phyloP scores from a whole-genome alignment of 2,329 filamentous ascomycete genomes.

The Sphaerulina vaccinii region DNA sequence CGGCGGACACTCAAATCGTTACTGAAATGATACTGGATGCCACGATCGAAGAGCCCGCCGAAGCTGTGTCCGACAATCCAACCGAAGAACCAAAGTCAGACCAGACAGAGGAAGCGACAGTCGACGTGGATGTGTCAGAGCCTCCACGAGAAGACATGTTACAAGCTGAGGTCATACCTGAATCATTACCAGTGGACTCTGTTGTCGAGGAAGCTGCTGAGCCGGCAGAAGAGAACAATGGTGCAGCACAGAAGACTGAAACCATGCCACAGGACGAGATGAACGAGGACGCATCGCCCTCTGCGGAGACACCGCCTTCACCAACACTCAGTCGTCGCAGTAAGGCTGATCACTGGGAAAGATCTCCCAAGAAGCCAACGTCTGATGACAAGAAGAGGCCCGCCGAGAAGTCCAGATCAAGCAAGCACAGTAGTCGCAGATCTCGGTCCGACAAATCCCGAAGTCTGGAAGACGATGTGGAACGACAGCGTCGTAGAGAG shows the following conservation, averaged over 20 bases:
- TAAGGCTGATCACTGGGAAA: constrained; percentile 29
- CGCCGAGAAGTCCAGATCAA: constrained; percentile 21
- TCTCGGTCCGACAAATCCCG: constrained; percentile 22
- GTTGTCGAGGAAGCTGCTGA: not conserved
- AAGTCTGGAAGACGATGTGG: constrained; percentile 25
- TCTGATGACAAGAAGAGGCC: constrained; percentile 22
- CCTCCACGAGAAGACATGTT: not conserved
- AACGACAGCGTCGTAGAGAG: constrained; percentile 21
- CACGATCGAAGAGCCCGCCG: not conserved
- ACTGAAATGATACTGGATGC: not conserved
- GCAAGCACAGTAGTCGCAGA: constrained; percentile 23
- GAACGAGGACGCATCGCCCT: not conserved
- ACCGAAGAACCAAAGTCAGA: not conserved
- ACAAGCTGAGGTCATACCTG: not conserved
- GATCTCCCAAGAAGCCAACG: constrained; percentile 20
- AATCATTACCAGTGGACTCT: not conserved
- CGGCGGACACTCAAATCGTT: not conserved
- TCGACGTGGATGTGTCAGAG: too few relatives aligned
- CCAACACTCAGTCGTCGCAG: constrained; percentile 27
- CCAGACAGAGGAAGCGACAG: not conserved
- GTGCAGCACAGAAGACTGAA: not conserved
- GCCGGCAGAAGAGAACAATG: not conserved
- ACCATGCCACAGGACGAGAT: not conserved
- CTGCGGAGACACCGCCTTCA: constrained; percentile 21
- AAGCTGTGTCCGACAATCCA: not conserved